phyloP scores from a whole-genome alignment of 2,329 filamentous ascomycete species.

The Cladosporium sp. region DNA sequence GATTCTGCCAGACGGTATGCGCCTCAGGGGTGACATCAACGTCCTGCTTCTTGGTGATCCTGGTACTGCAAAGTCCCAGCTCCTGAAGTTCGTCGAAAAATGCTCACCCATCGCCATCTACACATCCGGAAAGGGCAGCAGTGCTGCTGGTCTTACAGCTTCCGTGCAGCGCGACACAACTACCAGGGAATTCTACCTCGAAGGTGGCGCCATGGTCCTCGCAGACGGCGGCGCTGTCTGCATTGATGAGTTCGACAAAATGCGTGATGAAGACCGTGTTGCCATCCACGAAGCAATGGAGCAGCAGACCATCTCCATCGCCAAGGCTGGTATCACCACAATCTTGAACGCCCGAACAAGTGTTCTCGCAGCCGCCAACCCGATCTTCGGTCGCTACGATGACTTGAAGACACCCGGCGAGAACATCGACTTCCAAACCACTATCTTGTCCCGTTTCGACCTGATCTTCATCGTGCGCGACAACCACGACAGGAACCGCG shows the following conservation, averaged over 20 bases:
- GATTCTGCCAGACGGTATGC: slow-evolving; percentile 96
- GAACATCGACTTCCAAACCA: slow-evolving; percentile 99
- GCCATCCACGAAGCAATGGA: slow-evolving; percentile 99
- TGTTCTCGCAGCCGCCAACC: slow-evolving; percentile 91
- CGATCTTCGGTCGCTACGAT: slow-evolving; percentile 95
- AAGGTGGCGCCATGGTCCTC: slow-evolving; percentile 97
- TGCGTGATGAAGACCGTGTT: slow-evolving; percentile 95
- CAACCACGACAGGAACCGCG: slow-evolving; percentile 81
- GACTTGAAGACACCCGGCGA: slow-evolving; percentile 96
- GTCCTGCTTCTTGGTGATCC: slow-evolving; percentile 94
- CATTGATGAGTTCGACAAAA: slow-evolving; percentile 99
- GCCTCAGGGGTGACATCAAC: slow-evolving; percentile 94
- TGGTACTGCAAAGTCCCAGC: slow-evolving; percentile 94
- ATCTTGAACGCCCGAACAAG: slow-evolving; percentile 95
- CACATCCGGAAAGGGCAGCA: slow-evolving; percentile 96
- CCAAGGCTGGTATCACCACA: slow-evolving; percentile 96
- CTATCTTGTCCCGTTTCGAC: slow-evolving; percentile 94
- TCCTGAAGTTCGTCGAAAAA: slow-evolving; percentile 96
- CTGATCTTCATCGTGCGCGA: slow-evolving; percentile 99
- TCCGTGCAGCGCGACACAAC: slow-evolving; percentile 90
- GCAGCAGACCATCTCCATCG: slow-evolving; percentile 98
- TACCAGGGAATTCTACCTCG: slow-evolving; percentile 93
- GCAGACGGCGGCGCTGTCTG: slow-evolving; percentile 95
- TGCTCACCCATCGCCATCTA: slow-evolving; percentile 96
- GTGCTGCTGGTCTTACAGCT: slow-evolving; percentile 91